phyloP scores from a whole-genome alignment of 768 basidiomycete genomes.

The Cytidiella melzeri region DNA sequence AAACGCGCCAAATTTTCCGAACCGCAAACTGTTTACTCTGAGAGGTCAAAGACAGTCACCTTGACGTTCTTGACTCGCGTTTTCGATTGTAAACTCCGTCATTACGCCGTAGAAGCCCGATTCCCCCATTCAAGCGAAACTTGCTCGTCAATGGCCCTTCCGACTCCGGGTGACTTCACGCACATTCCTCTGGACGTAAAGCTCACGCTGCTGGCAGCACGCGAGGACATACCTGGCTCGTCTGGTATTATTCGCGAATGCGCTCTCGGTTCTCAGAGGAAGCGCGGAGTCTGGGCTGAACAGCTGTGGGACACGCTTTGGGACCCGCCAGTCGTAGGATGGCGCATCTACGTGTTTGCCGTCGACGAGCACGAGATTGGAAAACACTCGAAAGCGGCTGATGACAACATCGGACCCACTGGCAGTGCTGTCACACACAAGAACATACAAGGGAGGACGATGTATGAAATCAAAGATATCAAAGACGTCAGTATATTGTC shows the following conservation, averaged over 20 bases:
- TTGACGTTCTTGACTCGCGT: constrained; percentile 39
- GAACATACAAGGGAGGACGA: no score
- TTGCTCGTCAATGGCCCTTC: no score
- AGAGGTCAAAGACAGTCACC: constrained; percentile 22
- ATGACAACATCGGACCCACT: no score
- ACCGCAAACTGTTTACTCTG: neutral
- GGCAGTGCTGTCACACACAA: no score
- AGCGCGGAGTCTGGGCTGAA: constrained; percentile 52
- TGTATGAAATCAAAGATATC: no score
- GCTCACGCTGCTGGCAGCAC: constrained; percentile 36
- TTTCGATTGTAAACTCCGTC: constrained; percentile 43
- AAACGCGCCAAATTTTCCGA: constrained; percentile 20
- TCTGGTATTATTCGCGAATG: constrained; percentile 38
- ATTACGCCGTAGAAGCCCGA: constrained; percentile 33
- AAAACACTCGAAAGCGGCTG: no score
- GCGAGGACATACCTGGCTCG: constrained; percentile 39
- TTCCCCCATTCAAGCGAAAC: no score
- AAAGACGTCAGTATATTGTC: no score
- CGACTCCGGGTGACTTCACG: neutral
- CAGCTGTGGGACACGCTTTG: no score
- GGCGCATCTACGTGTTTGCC: constrained; percentile 40
- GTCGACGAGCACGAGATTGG: constrained; percentile 10
- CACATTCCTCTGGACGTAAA: constrained; percentile 28
- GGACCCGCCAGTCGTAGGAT: no score
- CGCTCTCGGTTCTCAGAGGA: constrained; percentile 41